Evolutionary conservation across 2,329 filamentous ascomycete species (phyloP).

Genomic region (Colletotrichum higginsianum): DNA sequence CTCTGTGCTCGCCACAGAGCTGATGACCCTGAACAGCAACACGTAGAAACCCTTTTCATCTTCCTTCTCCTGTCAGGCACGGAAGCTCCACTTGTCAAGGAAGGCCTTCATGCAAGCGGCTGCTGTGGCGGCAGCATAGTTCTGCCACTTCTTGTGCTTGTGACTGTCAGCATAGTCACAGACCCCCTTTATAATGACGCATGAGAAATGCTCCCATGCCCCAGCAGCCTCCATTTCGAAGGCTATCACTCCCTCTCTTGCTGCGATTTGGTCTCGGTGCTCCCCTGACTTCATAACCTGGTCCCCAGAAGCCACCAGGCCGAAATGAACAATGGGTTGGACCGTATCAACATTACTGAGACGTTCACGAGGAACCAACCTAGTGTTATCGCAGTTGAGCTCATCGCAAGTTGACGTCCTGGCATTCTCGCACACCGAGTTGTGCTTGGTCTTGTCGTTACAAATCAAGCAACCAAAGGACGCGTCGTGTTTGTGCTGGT

Average conservation of each 20-base stretch:
- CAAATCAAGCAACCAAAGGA: slow-evolving; percentile 1
- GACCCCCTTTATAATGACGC: slow-evolving; percentile 54
- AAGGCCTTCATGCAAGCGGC: slow-evolving; percentile 48
- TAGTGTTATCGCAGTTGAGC: slow-evolving; percentile 45
- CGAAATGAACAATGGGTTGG: slow-evolving; percentile 50
- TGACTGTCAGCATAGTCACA: slow-evolving; percentile 59
- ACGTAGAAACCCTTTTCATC: no score
- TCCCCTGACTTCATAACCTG: slow-evolving; percentile 54
- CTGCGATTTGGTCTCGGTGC: slow-evolving; percentile 52
- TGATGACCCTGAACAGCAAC: no score
- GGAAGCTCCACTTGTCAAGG: slow-evolving; percentile 13
- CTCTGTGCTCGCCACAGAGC: no score
- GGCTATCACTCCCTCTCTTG: slow-evolving; percentile 44
- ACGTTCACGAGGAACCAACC: neutral
- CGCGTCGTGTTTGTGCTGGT: slow-evolving; percentile 51
- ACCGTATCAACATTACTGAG: slow-evolving; percentile 14
- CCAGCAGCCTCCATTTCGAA: slow-evolving; percentile 56
- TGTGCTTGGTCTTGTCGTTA: fast-evolving
- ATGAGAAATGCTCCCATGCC: slow-evolving; percentile 49
- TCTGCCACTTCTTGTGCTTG: slow-evolving; percentile 56
- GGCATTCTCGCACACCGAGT: slow-evolving; percentile 44
- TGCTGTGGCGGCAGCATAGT: slow-evolving; percentile 56
- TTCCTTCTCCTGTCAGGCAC: no score
- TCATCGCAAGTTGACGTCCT: slow-evolving; percentile 43
- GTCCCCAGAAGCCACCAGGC: slow-evolving; percentile 55